Base-by-base conservation (phyloP, 805 yeast species). In the Candida nemodendra region DNA sequence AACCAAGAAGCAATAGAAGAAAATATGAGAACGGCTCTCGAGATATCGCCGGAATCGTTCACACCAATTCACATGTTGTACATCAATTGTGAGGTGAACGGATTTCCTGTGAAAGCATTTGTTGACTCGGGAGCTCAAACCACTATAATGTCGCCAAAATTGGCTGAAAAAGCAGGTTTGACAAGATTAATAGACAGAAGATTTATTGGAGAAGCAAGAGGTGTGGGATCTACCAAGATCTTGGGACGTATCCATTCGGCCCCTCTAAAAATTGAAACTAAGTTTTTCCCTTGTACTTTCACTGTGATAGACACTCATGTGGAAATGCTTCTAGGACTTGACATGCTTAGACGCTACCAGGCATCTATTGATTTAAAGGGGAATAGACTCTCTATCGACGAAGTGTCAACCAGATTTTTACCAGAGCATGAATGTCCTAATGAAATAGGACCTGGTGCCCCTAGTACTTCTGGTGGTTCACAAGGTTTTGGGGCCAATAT, bases 71-170 rank as follows among this genome's bases (percentile, higher is more conserved):
- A 76, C 22, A 89, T 93, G 96, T 71, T 93, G 27, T 91, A 82
- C 61, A 79, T 93, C 12, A 71, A 79, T 39, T 71, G 88, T 27
- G 81, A 78, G 48, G 82, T 91, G 25, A 90, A 93, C 53, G 91
- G 93, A 1, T 69, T 72, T 31, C 79, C 81, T 16, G 83, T 89
- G 3, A 86, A 86, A 57, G 98, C 98, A 0, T 88, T 93, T 66
- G 95, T 93, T 4, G 99, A 93, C 59, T 79, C 97, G 0, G 99
- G 99, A 2, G 98, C 99, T 0, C 96, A 89, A 60, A 69, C 78
- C 19, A 89, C 99, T 0, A 81, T 93, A 27, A 78, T 93, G 54
- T 79, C 89, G 22, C 84, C 95, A 1, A 66, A 69, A 28, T 68
- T 90, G 46, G 96, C 95, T 0, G 84, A 83, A 44, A 65, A 69